Conservation (phyloP, 1,284 basidiomycete genomes). For the Ceraceosorus guamensis region DNA sequence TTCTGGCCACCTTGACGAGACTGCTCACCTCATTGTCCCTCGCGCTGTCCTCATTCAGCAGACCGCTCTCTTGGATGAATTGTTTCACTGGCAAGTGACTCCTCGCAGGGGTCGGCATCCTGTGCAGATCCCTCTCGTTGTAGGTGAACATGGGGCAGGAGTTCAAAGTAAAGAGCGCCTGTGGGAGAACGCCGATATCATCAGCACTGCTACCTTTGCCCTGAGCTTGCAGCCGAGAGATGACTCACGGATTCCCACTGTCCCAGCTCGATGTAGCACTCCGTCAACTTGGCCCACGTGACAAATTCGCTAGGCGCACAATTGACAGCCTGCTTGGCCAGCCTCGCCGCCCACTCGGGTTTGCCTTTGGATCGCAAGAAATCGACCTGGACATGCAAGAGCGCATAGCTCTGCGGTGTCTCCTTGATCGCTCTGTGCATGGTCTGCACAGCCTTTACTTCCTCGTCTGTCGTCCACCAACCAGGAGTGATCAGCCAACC, state of each 20-base stretch:
- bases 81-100: constrained; percentile 80
- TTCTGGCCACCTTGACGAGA: not conserved
- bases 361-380: constrained; percentile 71
- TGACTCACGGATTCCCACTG: constrained; percentile 67
- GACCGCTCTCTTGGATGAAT: constrained; percentile 67
- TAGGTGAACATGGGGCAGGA: constrained; percentile 99
- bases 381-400: constrained; percentile 89
- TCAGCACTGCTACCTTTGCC: not conserved
- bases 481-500: not conserved
- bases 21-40: constrained; percentile 71
- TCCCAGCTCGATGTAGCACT: constrained; percentile 81
- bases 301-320: constrained; percentile 96
- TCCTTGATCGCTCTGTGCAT: constrained; percentile 75
- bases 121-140: constrained; percentile 89
- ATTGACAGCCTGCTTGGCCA: constrained; percentile 88
- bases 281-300: constrained; percentile 96
- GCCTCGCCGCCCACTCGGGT: constrained; percentile 76
- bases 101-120: constrained; percentile 71
- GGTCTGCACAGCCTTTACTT: constrained; percentile 94
- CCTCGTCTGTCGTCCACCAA: constrained; percentile 64
- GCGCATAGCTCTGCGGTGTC: constrained; percentile 83
- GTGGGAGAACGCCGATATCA: not conserved
- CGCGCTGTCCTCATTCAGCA: constrained; percentile 56
- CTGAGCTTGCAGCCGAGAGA: not conserved
- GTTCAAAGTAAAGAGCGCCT: constrained; percentile 86